Percentiles rank a stretch among this genome's conserved stretches.
Conservation (phyloP, 306 rosid species). For the Prunus armeniaca region DNA sequence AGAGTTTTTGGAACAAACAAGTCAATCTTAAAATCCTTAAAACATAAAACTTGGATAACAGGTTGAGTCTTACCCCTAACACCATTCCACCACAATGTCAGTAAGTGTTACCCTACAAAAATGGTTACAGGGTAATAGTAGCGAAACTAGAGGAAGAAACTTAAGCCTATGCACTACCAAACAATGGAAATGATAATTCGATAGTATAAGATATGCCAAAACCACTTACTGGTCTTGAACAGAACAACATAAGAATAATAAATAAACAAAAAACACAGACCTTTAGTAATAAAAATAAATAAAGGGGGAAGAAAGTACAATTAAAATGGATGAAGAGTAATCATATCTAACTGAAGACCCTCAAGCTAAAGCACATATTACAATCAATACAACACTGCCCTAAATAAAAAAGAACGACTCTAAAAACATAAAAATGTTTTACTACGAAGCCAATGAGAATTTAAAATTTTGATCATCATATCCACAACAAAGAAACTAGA, state of each 20-base stretch:
- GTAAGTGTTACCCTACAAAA: background rate
- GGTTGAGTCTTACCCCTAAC: background rate
- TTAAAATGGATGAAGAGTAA: too few relatives aligned
- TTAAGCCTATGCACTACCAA: too few relatives aligned
- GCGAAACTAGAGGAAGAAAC: background rate
- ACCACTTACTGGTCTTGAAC: too few relatives aligned
- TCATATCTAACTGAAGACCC: background rate
- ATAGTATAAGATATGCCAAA: too few relatives aligned
- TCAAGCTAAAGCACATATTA: background rate
- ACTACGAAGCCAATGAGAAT: background rate
- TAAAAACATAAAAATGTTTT: background rate
- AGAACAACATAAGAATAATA: too few relatives aligned
- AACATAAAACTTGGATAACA: background rate
- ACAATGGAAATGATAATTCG: too few relatives aligned
- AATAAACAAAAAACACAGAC: background rate
- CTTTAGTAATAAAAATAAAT: background rate
- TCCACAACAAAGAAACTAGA: background rate
- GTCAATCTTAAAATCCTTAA: background rate
- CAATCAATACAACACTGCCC: background rate
- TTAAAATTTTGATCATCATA: background rate
- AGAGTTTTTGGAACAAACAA: background rate
- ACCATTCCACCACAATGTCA: background rate
- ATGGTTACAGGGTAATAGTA: background rate
- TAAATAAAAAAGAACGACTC: background rate
- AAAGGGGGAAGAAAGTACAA: background rate